phyloP scores from a whole-genome alignment of 2,329 filamentous ascomycete species.

The Xylariaceae sp. region DNA sequence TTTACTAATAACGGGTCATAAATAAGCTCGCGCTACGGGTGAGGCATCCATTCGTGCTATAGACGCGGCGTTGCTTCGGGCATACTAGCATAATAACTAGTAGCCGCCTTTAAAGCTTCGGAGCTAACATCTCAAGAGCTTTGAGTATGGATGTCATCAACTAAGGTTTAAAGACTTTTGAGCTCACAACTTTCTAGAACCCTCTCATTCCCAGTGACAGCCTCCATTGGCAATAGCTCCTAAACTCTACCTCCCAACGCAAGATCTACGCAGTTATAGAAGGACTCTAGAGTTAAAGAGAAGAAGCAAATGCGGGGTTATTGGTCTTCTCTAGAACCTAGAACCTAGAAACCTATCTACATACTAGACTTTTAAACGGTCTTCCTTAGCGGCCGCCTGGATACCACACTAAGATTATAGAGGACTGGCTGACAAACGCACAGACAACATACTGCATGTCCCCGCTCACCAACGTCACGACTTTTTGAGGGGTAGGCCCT shows the following conservation, averaged over 20 bases:
- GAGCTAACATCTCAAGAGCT: background rate
- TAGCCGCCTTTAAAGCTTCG: background rate
- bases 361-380: no score
- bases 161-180: background rate
- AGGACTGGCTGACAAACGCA: conserved; percentile 2
- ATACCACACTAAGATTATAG: no score
- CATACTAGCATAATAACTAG: background rate
- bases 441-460: conserved; percentile 9
- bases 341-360: background rate
- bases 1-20: no score
- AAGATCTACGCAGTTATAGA: background rate
- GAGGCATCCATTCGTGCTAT: background rate
- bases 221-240: background rate
- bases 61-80: background rate
- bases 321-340: background rate
- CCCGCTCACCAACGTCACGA: conserved; percentile 17
- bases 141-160: background rate
- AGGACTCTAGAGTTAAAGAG: background rate
- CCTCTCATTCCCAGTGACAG: background rate
- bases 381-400: conserved; percentile 8
- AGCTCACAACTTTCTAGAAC: background rate
- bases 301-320: background rate
- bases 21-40: background rate
- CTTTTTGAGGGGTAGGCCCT: background rate
- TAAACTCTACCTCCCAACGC: background rate